Conservation (phyloP, 108 stramenopile genomes). For the Epithemia pelagica region DNA sequence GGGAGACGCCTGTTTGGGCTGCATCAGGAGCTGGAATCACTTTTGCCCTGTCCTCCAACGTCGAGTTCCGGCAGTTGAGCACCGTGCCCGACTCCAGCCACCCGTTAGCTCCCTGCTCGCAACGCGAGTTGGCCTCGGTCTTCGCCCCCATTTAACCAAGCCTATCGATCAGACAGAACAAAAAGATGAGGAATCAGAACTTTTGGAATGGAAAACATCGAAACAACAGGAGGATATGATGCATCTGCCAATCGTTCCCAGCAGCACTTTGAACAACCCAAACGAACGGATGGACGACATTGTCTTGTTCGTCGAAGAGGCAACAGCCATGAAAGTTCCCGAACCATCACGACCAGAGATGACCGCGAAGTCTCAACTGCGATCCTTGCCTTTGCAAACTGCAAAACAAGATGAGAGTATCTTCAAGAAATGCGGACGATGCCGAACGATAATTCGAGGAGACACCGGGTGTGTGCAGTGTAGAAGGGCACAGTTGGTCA, state of each 20-base stretch:
- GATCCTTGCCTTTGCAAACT: neutral
- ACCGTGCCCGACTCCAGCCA: slow-evolving; percentile 70
- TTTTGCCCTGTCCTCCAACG: slow-evolving; percentile 69
- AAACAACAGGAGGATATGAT: neutral
- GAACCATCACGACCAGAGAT: slow-evolving; percentile 28
- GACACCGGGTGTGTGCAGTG: slow-evolving; percentile 64
- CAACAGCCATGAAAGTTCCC: slow-evolving; percentile 45
- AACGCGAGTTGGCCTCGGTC: slow-evolving; percentile 69
- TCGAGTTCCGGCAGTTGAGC: slow-evolving; percentile 51
- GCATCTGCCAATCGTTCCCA: slow-evolving; percentile 14
- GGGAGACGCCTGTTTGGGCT: slow-evolving; percentile 82
- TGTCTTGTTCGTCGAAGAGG: slow-evolving; percentile 59
- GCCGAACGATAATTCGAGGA: slow-evolving; percentile 38
- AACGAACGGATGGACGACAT: slow-evolving; percentile 58
- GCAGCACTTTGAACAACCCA: slow-evolving; percentile 41
- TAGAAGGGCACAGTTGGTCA: slow-evolving; percentile 52
- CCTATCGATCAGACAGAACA: slow-evolving; percentile 6
- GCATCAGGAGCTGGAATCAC: slow-evolving; percentile 76
- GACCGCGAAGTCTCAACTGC: neutral
- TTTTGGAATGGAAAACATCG: neutral
- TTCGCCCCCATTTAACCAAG: slow-evolving; percentile 27
- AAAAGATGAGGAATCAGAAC: neutral
- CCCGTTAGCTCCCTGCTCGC: slow-evolving; percentile 62
- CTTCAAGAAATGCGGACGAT: slow-evolving; percentile 58
- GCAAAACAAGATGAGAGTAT: neutral